phyloP scores from a whole-genome alignment of 2,329 filamentous ascomycete species.

The Bipolaris sorokiniana region DNA sequence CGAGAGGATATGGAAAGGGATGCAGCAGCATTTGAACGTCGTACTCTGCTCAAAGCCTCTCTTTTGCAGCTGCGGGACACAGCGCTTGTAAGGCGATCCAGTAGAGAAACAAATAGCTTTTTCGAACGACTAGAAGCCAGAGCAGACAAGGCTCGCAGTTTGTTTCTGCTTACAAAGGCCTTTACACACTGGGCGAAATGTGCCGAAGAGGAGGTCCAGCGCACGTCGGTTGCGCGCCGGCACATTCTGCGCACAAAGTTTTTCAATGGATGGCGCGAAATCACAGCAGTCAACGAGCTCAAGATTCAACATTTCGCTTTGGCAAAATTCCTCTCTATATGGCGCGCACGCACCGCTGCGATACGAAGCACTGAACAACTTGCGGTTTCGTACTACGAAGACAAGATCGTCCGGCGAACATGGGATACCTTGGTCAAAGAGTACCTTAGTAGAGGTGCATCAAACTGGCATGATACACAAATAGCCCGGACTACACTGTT shows the following conservation, averaged over 20 bases:
- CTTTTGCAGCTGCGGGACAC: constrained; percentile 52
- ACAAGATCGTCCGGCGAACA: constrained; percentile 39
- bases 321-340: constrained; percentile 61
- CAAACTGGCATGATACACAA: constrained; percentile 39
- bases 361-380: constrained; percentile 44
- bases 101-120: constrained; percentile 58
- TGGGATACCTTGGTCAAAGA: constrained; percentile 49
- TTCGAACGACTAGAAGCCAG: constrained; percentile 64
- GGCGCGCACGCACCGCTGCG: constrained; percentile 54
- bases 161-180: constrained; percentile 68
- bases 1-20: constrained; percentile 33
- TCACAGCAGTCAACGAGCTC: constrained; percentile 65
- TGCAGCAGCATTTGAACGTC: constrained; percentile 58
- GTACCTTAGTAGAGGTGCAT: constrained; percentile 46
- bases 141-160: constrained; percentile 67
- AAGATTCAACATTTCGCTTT: constrained; percentile 60
- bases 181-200: constrained; percentile 73
- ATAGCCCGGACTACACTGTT: constrained; percentile 33
- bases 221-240: constrained; percentile 70
- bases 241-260: constrained; percentile 73
- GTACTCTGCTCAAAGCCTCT: constrained; percentile 59
- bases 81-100: constrained; percentile 47
- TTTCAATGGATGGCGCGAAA: constrained; percentile 72
- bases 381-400: constrained; percentile 40
- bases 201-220: constrained; percentile 68